These are phyloP conservation scores for Laguncularia racemosa DNA, from an alignment of 345 rosid species.

Conservation along the genomic window DNA sequence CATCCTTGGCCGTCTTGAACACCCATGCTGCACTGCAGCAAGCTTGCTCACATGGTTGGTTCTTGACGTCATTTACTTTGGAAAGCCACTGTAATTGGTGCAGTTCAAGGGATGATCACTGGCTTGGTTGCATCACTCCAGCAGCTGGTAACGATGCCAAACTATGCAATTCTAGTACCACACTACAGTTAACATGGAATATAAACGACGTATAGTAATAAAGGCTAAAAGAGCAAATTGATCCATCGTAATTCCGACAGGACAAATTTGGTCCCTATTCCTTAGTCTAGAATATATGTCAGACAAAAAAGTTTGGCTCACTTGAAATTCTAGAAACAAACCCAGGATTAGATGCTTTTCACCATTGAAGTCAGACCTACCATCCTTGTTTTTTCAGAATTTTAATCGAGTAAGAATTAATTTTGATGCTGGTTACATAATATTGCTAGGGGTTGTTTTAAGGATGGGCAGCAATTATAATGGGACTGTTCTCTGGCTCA, in stretches of 20 bases:
- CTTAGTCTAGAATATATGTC: too few species aligned
- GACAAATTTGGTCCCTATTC: background rate
- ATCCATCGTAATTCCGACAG: background rate
- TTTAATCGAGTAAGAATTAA: too few species aligned
- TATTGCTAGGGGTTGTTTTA: constrained; percentile 31
- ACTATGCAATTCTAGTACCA: too few species aligned
- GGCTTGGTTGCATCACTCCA: constrained; percentile 52
- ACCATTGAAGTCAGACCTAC: too few species aligned
- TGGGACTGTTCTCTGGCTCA: constrained; percentile 42
- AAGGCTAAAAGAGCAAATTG: background rate
- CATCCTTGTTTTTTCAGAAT: too few species aligned
- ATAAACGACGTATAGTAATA: too few species aligned
- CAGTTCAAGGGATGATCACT: constrained; percentile 53
- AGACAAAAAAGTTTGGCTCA: too few species aligned
- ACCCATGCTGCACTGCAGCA: constrained; percentile 41
- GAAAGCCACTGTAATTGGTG: constrained; percentile 43
- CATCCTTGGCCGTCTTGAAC: constrained; percentile 41
- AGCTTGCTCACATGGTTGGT: constrained; percentile 40
- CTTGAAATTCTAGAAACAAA: too few species aligned
- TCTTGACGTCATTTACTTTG: constrained; percentile 25
- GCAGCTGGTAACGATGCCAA: constrained; percentile 31
- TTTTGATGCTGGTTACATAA: too few species aligned
- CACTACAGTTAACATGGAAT: too few species aligned
- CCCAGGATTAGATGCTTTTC: too few species aligned
- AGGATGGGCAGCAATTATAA: constrained; percentile 46